These are phyloP conservation scores for Cladosporium halotolerans DNA, from an alignment of 2,329 filamentous ascomycete genomes.

Conservation along the genomic window DNA sequence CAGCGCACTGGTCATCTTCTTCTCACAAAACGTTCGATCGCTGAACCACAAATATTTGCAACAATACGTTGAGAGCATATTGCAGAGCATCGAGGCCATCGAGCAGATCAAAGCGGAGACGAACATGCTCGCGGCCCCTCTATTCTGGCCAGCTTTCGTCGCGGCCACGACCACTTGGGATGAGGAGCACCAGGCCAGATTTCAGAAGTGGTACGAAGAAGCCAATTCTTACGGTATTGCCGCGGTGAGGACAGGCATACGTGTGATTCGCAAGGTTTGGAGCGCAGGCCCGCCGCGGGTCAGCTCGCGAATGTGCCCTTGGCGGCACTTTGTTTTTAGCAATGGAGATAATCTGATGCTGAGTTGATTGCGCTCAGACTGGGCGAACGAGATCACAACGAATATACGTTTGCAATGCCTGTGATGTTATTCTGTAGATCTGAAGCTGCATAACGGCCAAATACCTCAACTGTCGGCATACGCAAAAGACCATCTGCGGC, in stretches of 20 bases:
- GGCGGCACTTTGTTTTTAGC: neutral
- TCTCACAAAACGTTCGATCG: slow-evolving; percentile 1
- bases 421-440: too few species aligned
- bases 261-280: slow-evolving; percentile 1
- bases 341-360: neutral
- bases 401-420: too few species aligned
- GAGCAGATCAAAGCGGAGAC: slow-evolving; percentile 6
- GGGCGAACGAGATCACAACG: too few species aligned
- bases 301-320: neutral
- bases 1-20: neutral
- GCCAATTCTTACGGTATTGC: slow-evolving; percentile 3
- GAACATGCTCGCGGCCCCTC: slow-evolving; percentile 2
- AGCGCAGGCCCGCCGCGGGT: neutral
- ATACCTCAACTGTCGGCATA: too few species aligned
- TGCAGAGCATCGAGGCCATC: slow-evolving; percentile 6
- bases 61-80: neutral
- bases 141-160: slow-evolving; percentile 6
- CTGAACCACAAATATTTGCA: slow-evolving; percentile 1
- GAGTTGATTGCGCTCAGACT: neutral
- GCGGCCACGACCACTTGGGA: neutral
- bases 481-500: too few species aligned
- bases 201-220: slow-evolving; percentile 4
- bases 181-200: neutral
- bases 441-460: too few species aligned
- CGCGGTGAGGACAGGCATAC: slow-evolving; percentile 1